Base-by-base conservation (phyloP, 2,329 filamentous ascomycete species). In the Paraconiothyrium sp. region DNA sequence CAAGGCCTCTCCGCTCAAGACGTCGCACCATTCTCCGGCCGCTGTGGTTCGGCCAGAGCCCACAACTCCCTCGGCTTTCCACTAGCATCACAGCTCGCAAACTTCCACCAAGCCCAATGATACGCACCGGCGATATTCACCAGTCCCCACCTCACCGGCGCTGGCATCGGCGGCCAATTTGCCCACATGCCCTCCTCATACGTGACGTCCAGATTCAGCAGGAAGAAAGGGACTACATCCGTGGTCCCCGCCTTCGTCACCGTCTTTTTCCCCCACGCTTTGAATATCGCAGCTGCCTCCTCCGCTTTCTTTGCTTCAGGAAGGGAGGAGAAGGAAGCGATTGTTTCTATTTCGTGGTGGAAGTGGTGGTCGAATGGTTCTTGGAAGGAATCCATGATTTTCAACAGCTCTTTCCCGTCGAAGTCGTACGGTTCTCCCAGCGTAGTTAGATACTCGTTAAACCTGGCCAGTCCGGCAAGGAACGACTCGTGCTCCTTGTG, bases 101-200 rank as follows among this genome's bases (percentile, higher is more conserved):
- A 91, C 78, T 84, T 88, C 88, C 88, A 90, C 83, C 84, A 85
- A 2, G 82, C 79, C 39, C 82, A 82, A 66, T 89, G 82, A 76
- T 82, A 85, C 39, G 84, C 81, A 1, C 86, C 87, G 1, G 81
- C 86, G 47, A 89, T 74, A 67, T 89, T 89, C 39, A 85, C 81
- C 63, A 90, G 68, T 0, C 83, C 84, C 87, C 87, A 90, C 58
- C 83, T 82, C 61, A 90, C 82, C 3, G 85, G 83, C 5, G 80
- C 81, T 0, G 88, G 88, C 80, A 90, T 90, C 0, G 88, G 87
- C 48, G 88, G 88, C 88, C 88, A 90, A 67, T 84, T 83, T 13
- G 80, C 81, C 87, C 88, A 90, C 69, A 82, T 73, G 27, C 86
- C 87, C 6, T 84, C 84, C 75, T 90, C 89, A 62, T 79, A 82